A percentile compares a stretch with the other conserved stretches of the same genome.
These are phyloP conservation scores for Penicillium concentricum DNA, from an alignment of 2,329 filamentous ascomycete species.

Conservation along the genomic window DNA sequence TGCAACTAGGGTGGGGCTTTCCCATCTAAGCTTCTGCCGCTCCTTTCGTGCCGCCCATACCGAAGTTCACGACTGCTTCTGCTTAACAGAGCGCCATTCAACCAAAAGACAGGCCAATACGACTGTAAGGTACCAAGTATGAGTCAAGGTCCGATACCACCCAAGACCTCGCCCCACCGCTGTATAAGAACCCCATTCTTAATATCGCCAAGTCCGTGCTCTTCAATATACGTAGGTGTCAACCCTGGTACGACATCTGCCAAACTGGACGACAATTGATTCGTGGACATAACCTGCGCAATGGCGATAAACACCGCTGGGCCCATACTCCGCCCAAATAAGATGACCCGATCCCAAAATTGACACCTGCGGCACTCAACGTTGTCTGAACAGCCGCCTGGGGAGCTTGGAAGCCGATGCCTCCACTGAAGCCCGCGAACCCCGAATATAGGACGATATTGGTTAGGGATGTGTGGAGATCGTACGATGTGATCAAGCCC, in stretches of 20 bases:
- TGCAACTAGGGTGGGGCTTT: background rate
- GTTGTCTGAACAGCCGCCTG: conserved; percentile 33
- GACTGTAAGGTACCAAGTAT: conserved; percentile 25
- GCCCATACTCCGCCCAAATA: conserved; percentile 41
- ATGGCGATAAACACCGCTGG: conserved; percentile 52
- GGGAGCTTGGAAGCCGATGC: conserved; percentile 33
- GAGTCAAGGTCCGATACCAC: conserved; percentile 19
- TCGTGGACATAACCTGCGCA: conserved; percentile 54
- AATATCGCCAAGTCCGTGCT: conserved; percentile 21
- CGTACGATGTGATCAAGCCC: conserved; percentile 35
- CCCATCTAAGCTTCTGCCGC: background rate
- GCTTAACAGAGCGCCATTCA: conserved; percentile 30
- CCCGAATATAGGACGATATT: conserved; percentile 30
- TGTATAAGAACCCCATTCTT: conserved; percentile 10
- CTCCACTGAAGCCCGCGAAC: conserved; percentile 30
- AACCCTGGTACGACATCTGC: conserved; percentile 13
- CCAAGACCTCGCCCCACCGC: conserved; percentile 15
- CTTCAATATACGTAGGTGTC: conserved; percentile 13
- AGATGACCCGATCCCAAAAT: conserved; percentile 31
- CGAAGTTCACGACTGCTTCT: conserved; percentile 16
- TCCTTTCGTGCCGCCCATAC: background rate
- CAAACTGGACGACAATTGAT: conserved; percentile 40
- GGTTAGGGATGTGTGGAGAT: conserved; percentile 18
- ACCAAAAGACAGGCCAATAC: conserved; percentile 23
- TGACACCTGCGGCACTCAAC: conserved; percentile 25